Percentiles rank a stretch among this genome's conserved stretches.
Conservation (phyloP, 495 filamentous ascomycete species). For the Choiromyces venosus region DNA sequence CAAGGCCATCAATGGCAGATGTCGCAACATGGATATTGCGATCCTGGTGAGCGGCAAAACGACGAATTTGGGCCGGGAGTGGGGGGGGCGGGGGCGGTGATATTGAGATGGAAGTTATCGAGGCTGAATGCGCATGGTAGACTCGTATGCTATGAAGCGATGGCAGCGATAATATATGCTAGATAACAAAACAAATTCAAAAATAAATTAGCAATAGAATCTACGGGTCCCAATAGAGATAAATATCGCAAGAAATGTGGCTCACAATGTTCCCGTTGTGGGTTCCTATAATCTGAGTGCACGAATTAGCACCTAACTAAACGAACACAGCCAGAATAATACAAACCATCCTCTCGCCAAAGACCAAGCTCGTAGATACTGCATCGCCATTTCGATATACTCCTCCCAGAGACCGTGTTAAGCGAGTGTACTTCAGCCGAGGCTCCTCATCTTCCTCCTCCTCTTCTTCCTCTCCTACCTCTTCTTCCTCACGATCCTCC, state of each 20-base stretch:
- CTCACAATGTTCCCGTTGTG: conserved; percentile 92
- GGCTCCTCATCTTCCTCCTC: conserved; percentile 95
- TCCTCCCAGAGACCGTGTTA: conserved; percentile 70
- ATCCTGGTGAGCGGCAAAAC: conserved; percentile 47
- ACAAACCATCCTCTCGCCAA: conserved; percentile 91
- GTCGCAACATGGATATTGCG: conserved; percentile 67
- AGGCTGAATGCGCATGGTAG: conserved; percentile 88
- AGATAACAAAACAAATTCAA: not conserved
- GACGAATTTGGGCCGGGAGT: conserved; percentile 54
- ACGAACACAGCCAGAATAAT: conserved; percentile 4
- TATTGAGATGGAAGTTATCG: conserved; percentile 79
- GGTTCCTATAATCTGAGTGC: conserved; percentile 73
- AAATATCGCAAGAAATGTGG: conserved; percentile 43
- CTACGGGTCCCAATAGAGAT: not conserved
- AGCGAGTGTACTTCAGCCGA: conserved; percentile 78
- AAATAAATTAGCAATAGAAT: not conserved
- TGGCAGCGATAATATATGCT: conserved; percentile 84
- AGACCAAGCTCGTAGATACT: conserved; percentile 80
- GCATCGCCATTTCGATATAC: conserved; percentile 93
- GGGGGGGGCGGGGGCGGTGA: conserved; percentile 78
- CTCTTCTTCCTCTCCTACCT: conserved; percentile 64
- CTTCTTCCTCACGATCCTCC: conserved; percentile 44
- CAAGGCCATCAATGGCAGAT: conserved; percentile 90
- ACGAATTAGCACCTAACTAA: conserved; percentile 14
- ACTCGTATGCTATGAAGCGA: conserved; percentile 69